phyloP scores from a whole-genome alignment of 345 rosid species.

The Luvunga scandens region DNA sequence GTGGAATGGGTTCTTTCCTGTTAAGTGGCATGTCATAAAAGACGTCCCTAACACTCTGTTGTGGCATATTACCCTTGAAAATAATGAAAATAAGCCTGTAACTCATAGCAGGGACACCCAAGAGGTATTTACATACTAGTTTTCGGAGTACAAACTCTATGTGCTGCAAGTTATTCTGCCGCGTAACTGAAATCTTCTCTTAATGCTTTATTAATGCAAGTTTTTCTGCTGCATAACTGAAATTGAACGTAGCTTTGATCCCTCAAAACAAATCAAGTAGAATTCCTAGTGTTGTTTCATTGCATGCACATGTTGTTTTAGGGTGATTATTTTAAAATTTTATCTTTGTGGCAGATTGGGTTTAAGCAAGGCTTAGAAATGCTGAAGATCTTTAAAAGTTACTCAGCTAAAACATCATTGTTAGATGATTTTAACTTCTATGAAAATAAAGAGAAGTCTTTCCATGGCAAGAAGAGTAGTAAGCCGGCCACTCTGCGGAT shows the following conservation, averaged over 20 bases:
- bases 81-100: conserved; percentile 62
- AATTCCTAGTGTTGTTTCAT: neutral
- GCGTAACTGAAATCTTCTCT: neutral
- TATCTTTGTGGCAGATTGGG: conserved; percentile 33
- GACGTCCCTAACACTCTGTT: conserved; percentile 67
- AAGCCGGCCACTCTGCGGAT: conserved; percentile 43
- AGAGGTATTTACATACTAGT: conserved; percentile 41
- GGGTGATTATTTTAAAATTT: neutral
- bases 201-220: neutral
- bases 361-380: conserved; percentile 68
- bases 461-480: conserved; percentile 29
- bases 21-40: conserved; percentile 73
- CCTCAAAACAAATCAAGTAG: neutral
- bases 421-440: conserved; percentile 70
- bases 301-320: neutral
- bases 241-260: neutral
- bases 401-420: conserved; percentile 45
- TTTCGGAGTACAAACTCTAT: neutral
- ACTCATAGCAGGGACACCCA: conserved; percentile 78
- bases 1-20: conserved; percentile 80
- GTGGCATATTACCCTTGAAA: conserved; percentile 62
- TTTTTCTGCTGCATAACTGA: neutral
- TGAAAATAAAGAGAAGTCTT: conserved; percentile 58
- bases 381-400: conserved; percentile 60
- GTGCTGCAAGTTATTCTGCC: neutral